These are phyloP conservation scores for Magnusiomyces ingens DNA, from an alignment of 1,139 yeast species.

Conservation along the genomic window DNA sequence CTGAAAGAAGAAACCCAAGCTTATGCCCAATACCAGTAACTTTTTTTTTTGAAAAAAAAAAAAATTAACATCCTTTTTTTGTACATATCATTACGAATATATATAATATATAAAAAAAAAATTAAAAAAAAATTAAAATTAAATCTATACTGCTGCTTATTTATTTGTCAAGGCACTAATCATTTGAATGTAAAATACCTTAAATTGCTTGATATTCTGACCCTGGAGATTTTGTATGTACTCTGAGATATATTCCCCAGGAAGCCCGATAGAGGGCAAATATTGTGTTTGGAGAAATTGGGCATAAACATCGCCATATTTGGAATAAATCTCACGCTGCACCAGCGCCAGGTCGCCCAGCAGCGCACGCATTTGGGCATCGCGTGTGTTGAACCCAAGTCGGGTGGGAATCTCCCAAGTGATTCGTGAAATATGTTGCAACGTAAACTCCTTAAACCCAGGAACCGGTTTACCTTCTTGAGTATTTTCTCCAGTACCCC, in stretches of 20 bases:
- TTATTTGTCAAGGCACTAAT: conserved; percentile 11
- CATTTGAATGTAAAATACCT: conserved; percentile 23
- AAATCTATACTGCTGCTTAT: background rate
- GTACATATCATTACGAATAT: background rate
- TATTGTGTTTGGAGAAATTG: conserved; percentile 24
- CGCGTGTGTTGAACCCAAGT: conserved; percentile 59
- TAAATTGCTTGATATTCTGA: conserved; percentile 27
- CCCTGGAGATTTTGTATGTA: conserved; percentile 25
- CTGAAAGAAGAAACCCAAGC: conserved; percentile 27
- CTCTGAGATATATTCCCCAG: conserved; percentile 24
- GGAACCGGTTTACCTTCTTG: conserved; percentile 54
- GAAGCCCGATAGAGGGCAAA: conserved; percentile 30
- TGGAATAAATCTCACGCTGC: conserved; percentile 52
- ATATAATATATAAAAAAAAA: conserved; percentile 1
- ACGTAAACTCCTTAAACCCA: conserved; percentile 60
- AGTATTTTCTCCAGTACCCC: conserved; percentile 63
- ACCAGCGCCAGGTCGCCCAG: conserved; percentile 70
- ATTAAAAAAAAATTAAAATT: background rate
- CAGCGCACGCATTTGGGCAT: conserved; percentile 69
- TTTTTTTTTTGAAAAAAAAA: background rate
- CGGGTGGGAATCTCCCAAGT: conserved; percentile 77
- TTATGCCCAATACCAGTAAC: conserved; percentile 26
- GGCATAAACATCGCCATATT: conserved; percentile 28
- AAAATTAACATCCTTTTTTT: background rate
- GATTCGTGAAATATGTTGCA: conserved; percentile 60